These are phyloP conservation scores for Dichotomocladium elegans DNA, from an alignment of 371 early-diverging fungal genomes.

Conservation along the genomic window DNA sequence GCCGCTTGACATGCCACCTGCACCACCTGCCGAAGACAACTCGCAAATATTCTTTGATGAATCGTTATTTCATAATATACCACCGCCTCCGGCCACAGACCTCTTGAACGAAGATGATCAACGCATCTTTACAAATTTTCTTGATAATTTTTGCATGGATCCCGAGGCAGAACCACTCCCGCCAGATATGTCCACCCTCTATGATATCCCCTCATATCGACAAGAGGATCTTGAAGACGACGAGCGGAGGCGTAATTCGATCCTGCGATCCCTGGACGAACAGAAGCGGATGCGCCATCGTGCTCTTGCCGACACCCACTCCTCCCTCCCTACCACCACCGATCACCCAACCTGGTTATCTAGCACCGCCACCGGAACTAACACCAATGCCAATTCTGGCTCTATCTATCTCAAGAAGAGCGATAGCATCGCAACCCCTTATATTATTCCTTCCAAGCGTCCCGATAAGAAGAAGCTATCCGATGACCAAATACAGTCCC, in stretches of 20 bases:
- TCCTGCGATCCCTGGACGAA: conserved; percentile 32
- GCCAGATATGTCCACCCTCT: conserved; percentile 14
- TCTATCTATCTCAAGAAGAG: conserved; percentile 29
- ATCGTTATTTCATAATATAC: conserved; percentile 8
- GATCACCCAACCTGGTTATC: background rate
- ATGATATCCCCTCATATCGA: conserved; percentile 5
- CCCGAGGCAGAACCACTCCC: conserved; percentile 26
- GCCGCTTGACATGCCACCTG: conserved; percentile 34
- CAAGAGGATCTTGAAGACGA: conserved; percentile 19
- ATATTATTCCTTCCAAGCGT: conserved; percentile 8
- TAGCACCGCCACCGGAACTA: background rate
- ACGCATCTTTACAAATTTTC: conserved; percentile 34
- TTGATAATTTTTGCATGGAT: conserved; percentile 42
- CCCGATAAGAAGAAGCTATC: background rate
- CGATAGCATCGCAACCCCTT: conserved; percentile 19
- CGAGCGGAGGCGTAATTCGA: conserved; percentile 29
- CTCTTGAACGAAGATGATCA: conserved; percentile 41
- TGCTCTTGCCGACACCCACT: conserved; percentile 4
- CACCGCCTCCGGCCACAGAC: conserved; percentile 2
- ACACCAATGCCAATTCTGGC: conserved; percentile 4
- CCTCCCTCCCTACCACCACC: background rate
- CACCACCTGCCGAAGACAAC: conserved; percentile 9
- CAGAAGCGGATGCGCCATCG: conserved; percentile 27
- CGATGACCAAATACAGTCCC: background rate
- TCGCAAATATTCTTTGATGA: conserved; percentile 2